Percentiles rank a stretch among this genome's conserved stretches.
Evolutionary conservation across 2,329 filamentous ascomycete species (phyloP).

Genomic region (Pseudocercospora vitis): DNA sequence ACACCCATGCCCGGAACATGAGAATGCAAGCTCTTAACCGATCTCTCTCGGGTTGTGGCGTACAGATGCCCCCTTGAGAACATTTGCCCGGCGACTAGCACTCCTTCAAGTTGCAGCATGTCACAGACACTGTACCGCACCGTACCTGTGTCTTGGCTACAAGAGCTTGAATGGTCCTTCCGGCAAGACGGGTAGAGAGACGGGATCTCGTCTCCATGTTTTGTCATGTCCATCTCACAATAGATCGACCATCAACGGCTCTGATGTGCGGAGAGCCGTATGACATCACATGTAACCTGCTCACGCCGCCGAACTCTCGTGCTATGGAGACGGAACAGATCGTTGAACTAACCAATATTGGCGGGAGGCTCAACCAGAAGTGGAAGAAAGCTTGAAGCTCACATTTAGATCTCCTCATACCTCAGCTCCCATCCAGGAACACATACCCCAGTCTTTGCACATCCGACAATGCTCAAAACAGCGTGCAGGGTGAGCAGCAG

Average conservation of each 20-base stretch:
- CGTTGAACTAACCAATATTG: background rate
- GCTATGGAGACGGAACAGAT: background rate
- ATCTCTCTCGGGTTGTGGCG: no score
- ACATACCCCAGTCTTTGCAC: background rate
- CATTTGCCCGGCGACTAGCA: no score
- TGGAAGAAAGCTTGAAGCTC: conserved; percentile 3
- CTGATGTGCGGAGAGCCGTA: background rate
- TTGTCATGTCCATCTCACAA: background rate
- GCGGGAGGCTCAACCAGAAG: background rate
- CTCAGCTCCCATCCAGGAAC: conserved; percentile 1
- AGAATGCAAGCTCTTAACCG: no score
- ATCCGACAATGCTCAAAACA: background rate
- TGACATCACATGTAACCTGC: background rate
- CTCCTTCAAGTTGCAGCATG: no score
- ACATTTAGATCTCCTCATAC: background rate
- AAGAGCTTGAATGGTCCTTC: background rate
- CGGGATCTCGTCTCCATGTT: background rate
- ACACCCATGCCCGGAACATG: no score
- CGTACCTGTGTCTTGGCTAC: no score
- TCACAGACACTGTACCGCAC: no score
- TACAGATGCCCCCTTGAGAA: no score
- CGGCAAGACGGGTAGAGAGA: background rate
- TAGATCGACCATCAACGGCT: conserved; percentile 2
- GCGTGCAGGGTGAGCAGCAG: background rate
- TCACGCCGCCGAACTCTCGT: background rate